Percentiles rank a stretch among this genome's conserved stretches.
Conservation (phyloP, 2,329 filamentous ascomycete genomes). For the Phaeosphaeriaceae sp. region DNA sequence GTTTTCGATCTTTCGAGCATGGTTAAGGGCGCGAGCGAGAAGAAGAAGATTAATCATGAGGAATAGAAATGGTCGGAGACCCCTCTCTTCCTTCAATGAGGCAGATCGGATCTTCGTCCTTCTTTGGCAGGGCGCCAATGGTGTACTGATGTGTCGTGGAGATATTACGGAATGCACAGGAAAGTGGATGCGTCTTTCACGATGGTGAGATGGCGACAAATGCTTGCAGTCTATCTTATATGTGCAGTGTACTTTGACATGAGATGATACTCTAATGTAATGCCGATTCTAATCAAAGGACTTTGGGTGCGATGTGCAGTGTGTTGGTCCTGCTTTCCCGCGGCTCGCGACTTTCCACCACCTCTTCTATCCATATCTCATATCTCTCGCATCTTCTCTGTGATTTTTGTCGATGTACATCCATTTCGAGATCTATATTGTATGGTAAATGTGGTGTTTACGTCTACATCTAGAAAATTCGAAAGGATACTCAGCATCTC, state of each 20-base stretch:
- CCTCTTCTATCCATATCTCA: background rate
- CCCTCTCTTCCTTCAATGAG: background rate
- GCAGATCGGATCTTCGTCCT: background rate
- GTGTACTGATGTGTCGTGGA: background rate
- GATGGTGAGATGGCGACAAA: background rate
- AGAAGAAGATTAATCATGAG: constrained; percentile 28
- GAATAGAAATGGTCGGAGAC: background rate
- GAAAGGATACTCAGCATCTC: background rate
- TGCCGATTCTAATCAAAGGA: background rate
- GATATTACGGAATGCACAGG: background rate
- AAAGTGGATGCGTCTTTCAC: background rate
- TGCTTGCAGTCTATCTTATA: background rate
- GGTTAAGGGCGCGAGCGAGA: constrained; percentile 55
- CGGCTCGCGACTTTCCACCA: background rate
- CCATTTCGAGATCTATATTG: no score
- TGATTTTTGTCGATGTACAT: no score
- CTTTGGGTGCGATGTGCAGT: no score
- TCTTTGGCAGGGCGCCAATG: background rate
- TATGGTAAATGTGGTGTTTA: background rate
- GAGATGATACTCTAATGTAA: background rate
- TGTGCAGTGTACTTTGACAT: background rate
- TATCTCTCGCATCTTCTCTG: no score
- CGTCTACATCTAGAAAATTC: background rate
- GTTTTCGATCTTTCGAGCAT: constrained; percentile 56
- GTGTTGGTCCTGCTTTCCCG: no score